phyloP scores from a whole-genome alignment of 345 rosid species.

The Citrus cavaleriei region DNA sequence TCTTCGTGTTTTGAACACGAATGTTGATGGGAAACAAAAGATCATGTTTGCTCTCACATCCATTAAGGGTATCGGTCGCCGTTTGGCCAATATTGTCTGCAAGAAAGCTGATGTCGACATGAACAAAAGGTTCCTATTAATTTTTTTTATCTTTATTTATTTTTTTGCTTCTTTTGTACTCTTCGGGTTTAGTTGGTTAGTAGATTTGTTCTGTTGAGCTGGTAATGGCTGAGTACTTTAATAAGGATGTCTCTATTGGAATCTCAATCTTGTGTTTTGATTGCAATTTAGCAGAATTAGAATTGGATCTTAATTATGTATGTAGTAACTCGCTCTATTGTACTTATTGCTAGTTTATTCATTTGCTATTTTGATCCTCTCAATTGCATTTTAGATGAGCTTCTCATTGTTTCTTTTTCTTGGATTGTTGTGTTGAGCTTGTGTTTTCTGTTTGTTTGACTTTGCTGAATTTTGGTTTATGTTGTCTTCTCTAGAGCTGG shows the following conservation, averaged over 20 bases:
- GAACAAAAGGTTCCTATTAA: conserved; percentile 30
- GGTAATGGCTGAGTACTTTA: background rate
- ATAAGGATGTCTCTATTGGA: background rate
- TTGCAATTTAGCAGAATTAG: background rate
- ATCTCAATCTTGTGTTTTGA: background rate
- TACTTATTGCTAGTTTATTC: background rate
- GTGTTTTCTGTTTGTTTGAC: background rate
- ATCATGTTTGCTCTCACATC: conserved; percentile 41
- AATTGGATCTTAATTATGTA: background rate
- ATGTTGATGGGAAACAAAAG: conserved; percentile 32
- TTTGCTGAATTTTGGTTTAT: background rate
- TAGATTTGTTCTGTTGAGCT: background rate
- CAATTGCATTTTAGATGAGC: no score
- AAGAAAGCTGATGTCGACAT: conserved; percentile 47
- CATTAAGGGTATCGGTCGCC: conserved; percentile 41
- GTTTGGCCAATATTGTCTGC: conserved; percentile 41
- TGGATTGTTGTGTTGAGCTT: background rate
- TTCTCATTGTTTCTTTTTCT: no score
- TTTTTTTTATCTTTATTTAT: background rate
- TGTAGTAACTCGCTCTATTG: background rate
- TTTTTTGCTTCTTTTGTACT: background rate
- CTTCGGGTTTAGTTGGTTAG: background rate
- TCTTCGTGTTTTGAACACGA: conserved; percentile 31
- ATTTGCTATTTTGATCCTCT: background rate
- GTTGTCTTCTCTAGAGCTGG: conserved; percentile 26